Evolutionary conservation across 257 asterid genomes (phyloP).

Genomic region (Gentiana dahurica): DNA sequence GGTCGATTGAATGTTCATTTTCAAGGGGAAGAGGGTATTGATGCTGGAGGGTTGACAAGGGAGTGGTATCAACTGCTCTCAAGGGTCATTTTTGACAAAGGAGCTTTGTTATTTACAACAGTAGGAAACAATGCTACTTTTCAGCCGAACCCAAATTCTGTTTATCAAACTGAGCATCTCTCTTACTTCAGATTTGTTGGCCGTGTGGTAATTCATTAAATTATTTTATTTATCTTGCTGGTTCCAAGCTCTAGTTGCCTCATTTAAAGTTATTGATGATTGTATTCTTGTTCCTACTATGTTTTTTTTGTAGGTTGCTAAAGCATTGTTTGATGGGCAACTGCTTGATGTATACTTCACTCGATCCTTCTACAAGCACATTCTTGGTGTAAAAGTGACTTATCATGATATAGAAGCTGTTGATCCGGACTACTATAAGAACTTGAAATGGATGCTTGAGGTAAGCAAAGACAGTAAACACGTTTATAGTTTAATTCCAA

Average conservation of each 20-base stretch:
- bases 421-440: slow-evolving; percentile 94
- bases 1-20: slow-evolving; percentile 97
- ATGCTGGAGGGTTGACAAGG: slow-evolving; percentile 98
- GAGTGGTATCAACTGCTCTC: slow-evolving; percentile 96
- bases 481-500: slow-evolving; percentile 2
- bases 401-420: slow-evolving; percentile 99
- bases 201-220: slow-evolving; percentile 71
- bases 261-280: too few species aligned
- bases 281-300: slow-evolving; percentile 6
- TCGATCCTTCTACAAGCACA: slow-evolving; percentile 96
- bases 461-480: slow-evolving; percentile 34
- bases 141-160: slow-evolving; percentile 99
- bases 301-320: slow-evolving; percentile 63
- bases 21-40: slow-evolving; percentile 99
- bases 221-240: neutral
- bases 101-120: slow-evolving; percentile 93
- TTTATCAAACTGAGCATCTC: slow-evolving; percentile 93
- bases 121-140: slow-evolving; percentile 96
- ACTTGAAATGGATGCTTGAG: slow-evolving; percentile 99
- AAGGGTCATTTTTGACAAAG: slow-evolving; percentile 96
- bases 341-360: slow-evolving; percentile 92
- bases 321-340: slow-evolving; percentile 95
- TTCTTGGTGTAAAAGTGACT: slow-evolving; percentile 94
- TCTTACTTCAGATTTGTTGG: slow-evolving; percentile 94
- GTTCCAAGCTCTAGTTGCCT: too few species aligned